Percentiles rank a stretch among this genome's conserved stretches.
Evolutionary conservation across 163 green algal genomes (phyloP).

Genomic region (Chlorella variabilis): DNA sequence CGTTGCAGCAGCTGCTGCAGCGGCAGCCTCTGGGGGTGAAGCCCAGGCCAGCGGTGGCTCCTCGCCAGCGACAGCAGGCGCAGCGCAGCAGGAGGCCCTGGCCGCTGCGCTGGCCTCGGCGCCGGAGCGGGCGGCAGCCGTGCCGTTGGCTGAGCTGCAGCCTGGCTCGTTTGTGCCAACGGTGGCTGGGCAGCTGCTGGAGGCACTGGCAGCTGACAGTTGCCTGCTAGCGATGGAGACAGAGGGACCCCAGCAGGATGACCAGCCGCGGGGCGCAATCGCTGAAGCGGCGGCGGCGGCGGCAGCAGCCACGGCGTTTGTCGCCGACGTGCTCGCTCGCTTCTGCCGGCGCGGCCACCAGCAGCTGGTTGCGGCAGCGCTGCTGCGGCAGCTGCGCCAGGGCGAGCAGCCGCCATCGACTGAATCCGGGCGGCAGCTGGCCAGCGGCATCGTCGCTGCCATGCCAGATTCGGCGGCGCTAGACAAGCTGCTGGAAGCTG

Average conservation of each 20-base stretch:
- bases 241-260: neutral
- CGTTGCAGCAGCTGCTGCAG: neutral
- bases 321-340: slow-evolving; percentile 48
- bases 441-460: neutral
- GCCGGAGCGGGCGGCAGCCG: slow-evolving; percentile 40
- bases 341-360: slow-evolving; percentile 50
- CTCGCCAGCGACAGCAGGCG: neutral
- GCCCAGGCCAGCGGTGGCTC: neutral
- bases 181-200: slow-evolving; percentile 24
- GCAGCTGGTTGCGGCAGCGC: slow-evolving; percentile 35
- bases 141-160: slow-evolving; percentile 13
- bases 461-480: slow-evolving; percentile 34
- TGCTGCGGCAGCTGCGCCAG: slow-evolving; percentile 25
- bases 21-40: slow-evolving; percentile 1
- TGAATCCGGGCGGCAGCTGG: neutral
- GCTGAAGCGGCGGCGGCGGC: neutral
- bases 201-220: neutral
- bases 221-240: neutral
- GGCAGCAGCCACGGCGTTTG: slow-evolving; percentile 30
- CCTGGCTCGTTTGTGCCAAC: slow-evolving; percentile 36
- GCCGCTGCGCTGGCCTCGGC: slow-evolving; percentile 43
- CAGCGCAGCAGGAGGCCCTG: slow-evolving; percentile 22
- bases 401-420: neutral
- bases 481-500: slow-evolving; percentile 54
- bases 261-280: neutral